phyloP scores from a whole-genome alignment of 2,329 filamentous ascomycete species.

The Cylindrodendrum hubeiense region DNA sequence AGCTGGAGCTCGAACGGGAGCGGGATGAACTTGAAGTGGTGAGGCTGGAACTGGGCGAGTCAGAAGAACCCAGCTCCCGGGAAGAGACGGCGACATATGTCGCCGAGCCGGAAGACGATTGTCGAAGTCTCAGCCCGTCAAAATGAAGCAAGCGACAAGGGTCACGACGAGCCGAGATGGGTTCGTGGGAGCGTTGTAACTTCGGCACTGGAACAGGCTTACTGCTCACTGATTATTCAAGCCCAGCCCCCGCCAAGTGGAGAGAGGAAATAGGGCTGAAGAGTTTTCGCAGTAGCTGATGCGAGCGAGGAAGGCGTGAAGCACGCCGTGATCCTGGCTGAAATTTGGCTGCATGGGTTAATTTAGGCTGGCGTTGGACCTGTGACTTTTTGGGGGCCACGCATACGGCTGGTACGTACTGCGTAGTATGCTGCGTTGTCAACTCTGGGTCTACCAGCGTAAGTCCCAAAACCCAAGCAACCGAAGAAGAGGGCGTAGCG shows the following conservation, averaged over 20 bases:
- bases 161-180: background rate
- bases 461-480: background rate
- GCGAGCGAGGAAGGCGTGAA: constrained; percentile 1
- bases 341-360: background rate
- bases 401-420: background rate
- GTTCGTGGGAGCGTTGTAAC: background rate
- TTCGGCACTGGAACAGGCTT: background rate
- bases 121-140: background rate
- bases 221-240: constrained; percentile 1
- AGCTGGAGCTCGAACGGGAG: background rate
- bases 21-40: background rate
- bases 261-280: constrained; percentile 16
- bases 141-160: background rate
- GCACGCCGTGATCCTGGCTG: constrained; percentile 7
- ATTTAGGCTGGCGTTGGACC: background rate
- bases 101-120: background rate
- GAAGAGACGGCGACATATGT: background rate
- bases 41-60: background rate
- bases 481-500: background rate
- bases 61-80: background rate
- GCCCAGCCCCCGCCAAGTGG: background rate
- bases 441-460: background rate
- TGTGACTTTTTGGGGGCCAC: background rate
- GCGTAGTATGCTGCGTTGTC: background rate
- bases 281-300: background rate